These are phyloP conservation scores for Stevia rebaudiana DNA, from an alignment of 140 eudicot genomes.

Conservation along the genomic window DNA sequence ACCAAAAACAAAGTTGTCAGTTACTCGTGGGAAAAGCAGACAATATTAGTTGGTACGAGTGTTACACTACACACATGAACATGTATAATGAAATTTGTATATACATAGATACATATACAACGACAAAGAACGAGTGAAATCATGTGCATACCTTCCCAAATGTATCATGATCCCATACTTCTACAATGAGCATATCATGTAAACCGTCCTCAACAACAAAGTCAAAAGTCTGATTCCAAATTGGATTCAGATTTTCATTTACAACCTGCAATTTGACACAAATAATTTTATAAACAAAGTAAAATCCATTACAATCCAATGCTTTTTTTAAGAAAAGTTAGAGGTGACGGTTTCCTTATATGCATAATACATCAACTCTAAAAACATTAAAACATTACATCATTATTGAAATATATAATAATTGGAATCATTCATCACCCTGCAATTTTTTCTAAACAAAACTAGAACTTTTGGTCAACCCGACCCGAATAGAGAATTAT, in stretches of 20 bases:
- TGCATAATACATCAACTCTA: not conserved
- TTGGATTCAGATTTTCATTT: slow-evolving; percentile 77
- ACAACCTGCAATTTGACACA: slow-evolving; percentile 54
- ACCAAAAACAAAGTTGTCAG: no score
- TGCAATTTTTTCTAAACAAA: not conserved
- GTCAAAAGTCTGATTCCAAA: slow-evolving; percentile 98
- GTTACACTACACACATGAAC: no score
- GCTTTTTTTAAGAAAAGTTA: not conserved
- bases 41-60: no score
- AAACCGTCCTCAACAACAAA: slow-evolving; percentile 91
- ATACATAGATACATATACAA: no score
- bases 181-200: slow-evolving; percentile 85
- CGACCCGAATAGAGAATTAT: not conserved
- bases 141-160: slow-evolving; percentile 74
- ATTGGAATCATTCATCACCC: not conserved
- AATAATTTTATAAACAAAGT: not conserved
- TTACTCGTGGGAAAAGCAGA: no score
- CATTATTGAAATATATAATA: not conserved
- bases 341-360: not conserved
- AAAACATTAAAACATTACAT: not conserved
- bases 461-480: not conserved
- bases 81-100: no score
- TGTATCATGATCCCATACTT: slow-evolving; percentile 95
- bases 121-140: not conserved
- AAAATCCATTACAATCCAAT: not conserved